Evolutionary conservation across 768 basidiomycete species (phyloP), one percentile per base, ranked within the genome.

Genomic region (Rhizopogon salebrosus): DNA sequence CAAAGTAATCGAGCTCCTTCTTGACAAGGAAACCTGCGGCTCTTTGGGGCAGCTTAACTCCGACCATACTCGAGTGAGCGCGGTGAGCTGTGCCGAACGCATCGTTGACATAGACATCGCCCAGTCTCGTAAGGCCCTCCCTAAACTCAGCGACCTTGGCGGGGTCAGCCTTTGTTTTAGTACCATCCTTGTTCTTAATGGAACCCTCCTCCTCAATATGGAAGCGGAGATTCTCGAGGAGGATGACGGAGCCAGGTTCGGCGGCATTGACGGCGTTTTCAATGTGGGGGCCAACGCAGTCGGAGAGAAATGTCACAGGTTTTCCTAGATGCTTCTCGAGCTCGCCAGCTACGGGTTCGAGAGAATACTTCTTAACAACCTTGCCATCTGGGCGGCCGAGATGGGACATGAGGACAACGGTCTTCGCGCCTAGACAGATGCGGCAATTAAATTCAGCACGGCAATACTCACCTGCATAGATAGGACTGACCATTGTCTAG

Each of bases 81-180:
- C 95, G 92, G 71, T 99, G 95, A 6, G 95, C 95, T 41, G 95
- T 99, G 45, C 95, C 95, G 67, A 99, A 99, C 23, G 95, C 95
- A 69, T 99, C 95, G 75, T 99, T 99, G 69, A 99, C 79, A 70
- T 98, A 98, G 58, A 99, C 87, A 64, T 98, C 94, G 49, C 95
- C 95, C 60, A 99, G 86, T 52, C 78, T 80, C 52, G 95, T 98
- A 61, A 99, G 84, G 34, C 84, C 76, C 65, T 92, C 85, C 42
- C 92, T 80, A 81, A 99, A 99, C 62, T 83, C 74, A 51, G 85
- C 71, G 55, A 98, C 90, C 55, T 81, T 79, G 48, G 82, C 80
- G 20, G 88, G 76, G 67, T 94, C 89, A 39, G 97, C 95, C 75
- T 98, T 98, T 61, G 80, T 88, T 79, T 99, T 99, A 64, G 85